Conservation (phyloP, 352 stramenopile species). For the Thalassiosira mediterranea region DNA sequence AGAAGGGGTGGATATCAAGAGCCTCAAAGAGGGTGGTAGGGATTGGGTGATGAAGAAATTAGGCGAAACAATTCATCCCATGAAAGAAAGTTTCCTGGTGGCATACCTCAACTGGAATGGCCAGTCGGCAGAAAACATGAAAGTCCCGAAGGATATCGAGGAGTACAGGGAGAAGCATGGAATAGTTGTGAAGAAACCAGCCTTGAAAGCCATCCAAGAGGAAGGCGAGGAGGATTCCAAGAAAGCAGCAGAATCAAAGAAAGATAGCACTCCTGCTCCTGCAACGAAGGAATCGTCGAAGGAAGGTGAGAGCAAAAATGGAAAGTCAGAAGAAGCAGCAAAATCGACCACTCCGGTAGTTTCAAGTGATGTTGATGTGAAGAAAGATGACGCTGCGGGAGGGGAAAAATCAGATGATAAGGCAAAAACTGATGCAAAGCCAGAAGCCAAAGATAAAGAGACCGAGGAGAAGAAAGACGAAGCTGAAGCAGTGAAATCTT, state of each 20-base stretch:
- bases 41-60: constrained; percentile 98
- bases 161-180: constrained; percentile 86
- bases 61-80: constrained; percentile 96
- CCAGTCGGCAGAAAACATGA: constrained; percentile 89
- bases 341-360: too few relatives aligned
- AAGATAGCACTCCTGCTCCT: constrained; percentile 73
- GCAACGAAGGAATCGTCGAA: constrained; percentile 1
- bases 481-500: too few relatives aligned
- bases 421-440: constrained; percentile 7
- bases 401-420: constrained; percentile 9
- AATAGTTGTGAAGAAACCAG: too few relatives aligned
- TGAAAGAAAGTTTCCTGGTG: constrained; percentile 99
- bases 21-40: constrained; percentile 73
- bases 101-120: constrained; percentile 90
- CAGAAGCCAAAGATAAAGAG: constrained; percentile 33
- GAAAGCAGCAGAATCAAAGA: too few relatives aligned
- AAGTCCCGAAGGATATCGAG: constrained; percentile 86
- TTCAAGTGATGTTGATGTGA: constrained; percentile 50
- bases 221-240: too few relatives aligned
- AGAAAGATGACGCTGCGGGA: constrained; percentile 20
- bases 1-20: constrained; percentile 70
- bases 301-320: constrained; percentile 14
- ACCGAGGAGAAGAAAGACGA: constrained; percentile 40
- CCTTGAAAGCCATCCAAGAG: too few relatives aligned
- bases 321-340: constrained; percentile 25